phyloP scores from a whole-genome alignment of 805 yeast genomes.

The Lipomyces yamanashiensis region DNA sequence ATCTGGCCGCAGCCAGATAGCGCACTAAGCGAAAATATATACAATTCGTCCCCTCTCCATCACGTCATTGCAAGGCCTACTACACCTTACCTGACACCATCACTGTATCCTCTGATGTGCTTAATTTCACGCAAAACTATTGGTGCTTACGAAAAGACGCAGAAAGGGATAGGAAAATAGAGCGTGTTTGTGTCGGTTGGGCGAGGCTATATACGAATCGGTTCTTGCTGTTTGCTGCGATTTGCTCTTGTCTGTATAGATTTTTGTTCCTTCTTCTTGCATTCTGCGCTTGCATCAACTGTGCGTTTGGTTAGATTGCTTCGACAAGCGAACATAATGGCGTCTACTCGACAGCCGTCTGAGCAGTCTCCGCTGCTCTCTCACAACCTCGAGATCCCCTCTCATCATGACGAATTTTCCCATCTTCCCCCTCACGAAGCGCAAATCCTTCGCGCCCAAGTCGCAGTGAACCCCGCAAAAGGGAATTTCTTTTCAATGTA shows the following conservation, averaged over 20 bases:
- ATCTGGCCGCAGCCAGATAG: too few species aligned
- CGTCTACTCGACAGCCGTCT: not conserved
- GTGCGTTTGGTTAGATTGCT: not conserved
- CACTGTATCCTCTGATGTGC: conserved; percentile 1
- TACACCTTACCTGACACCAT: conserved; percentile 7
- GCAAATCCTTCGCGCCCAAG: conserved; percentile 45
- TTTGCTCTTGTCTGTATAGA: not conserved
- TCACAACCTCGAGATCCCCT: not conserved
- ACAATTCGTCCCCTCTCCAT: too few species aligned
- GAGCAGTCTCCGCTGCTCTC: conserved; percentile 6
- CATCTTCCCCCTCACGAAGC: conserved; percentile 44
- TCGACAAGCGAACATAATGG: not conserved
- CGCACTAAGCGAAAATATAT: too few species aligned
- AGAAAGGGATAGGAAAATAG: not conserved
- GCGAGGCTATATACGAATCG: not conserved
- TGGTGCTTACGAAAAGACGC: not conserved
- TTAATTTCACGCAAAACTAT: not conserved
- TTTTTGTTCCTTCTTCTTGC: not conserved
- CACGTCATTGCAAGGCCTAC: too few species aligned
- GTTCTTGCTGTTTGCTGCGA: not conserved
- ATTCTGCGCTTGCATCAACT: too few species aligned
- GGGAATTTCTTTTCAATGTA: conserved; percentile 42
- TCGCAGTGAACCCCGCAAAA: conserved; percentile 33
- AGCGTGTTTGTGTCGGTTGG: not conserved
- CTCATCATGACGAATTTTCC: conserved; percentile 33